Percentiles rank a stretch among this genome's conserved stretches.
phyloP scores from a whole-genome alignment of 2,329 filamentous ascomycete species.

The Akanthomyces dipterigenus region DNA sequence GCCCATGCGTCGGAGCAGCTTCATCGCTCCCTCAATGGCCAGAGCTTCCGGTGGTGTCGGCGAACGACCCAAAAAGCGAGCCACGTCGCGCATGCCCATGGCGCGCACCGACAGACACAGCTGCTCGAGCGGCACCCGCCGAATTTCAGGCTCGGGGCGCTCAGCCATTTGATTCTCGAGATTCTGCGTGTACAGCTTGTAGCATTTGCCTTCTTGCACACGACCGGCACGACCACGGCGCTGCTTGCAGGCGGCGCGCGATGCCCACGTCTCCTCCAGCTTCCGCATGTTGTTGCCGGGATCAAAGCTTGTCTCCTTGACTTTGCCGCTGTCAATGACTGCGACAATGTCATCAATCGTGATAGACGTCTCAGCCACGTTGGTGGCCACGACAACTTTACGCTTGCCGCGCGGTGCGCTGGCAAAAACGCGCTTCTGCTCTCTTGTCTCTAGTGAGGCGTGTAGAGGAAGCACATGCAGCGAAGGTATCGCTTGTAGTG shows the following conservation, averaged over 20 bases:
- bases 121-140: constrained; percentile 87
- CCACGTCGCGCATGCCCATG: constrained; percentile 83
- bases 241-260: constrained; percentile 88
- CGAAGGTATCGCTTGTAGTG: constrained; percentile 53
- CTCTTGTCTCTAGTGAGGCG: constrained; percentile 79
- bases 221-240: constrained; percentile 86
- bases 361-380: constrained; percentile 96
- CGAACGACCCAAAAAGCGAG: constrained; percentile 73
- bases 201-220: constrained; percentile 85
- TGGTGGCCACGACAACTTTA: constrained; percentile 91
- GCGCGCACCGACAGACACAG: constrained; percentile 90
- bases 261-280: constrained; percentile 92
- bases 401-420: constrained; percentile 70
- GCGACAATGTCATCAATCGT: constrained; percentile 97
- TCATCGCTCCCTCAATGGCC: constrained; percentile 80
- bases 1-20: constrained; percentile 74
- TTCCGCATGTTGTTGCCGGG: constrained; percentile 88
- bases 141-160: constrained; percentile 87
- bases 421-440: constrained; percentile 83
- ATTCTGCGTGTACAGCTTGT: constrained; percentile 87
- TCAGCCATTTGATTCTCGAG: constrained; percentile 82
- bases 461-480: constrained; percentile 83
- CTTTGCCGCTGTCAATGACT: constrained; percentile 89
- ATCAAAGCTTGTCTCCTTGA: constrained; percentile 96
- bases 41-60: constrained; percentile 81